Evolutionary conservation across 805 yeast genomes (phyloP).

Genomic region (Ogataea haglerorum): DNA sequence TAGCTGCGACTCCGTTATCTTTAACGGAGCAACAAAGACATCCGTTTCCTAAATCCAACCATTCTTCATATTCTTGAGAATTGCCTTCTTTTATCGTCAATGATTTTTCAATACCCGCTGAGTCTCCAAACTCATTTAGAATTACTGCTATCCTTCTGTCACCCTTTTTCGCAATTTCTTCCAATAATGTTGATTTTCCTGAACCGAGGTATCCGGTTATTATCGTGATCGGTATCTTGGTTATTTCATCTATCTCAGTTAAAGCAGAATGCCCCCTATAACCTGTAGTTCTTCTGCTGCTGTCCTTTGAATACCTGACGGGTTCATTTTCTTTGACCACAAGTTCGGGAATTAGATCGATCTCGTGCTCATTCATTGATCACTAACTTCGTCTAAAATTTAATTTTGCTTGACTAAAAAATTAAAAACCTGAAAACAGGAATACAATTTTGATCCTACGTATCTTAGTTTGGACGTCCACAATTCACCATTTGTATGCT

Average conservation of each 20-base stretch:
- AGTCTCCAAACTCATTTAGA: conserved; percentile 88
- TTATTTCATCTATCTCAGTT: conserved; percentile 20
- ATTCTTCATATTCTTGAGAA: conserved; percentile 68
- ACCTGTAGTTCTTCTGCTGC: background rate
- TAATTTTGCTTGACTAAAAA: too few relatives aligned
- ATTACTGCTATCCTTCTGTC: conserved; percentile 81
- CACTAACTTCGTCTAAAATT: too few relatives aligned
- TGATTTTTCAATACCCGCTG: conserved; percentile 84
- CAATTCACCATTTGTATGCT: too few relatives aligned
- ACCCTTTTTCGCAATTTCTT: conserved; percentile 66
- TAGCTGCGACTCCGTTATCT: conserved; percentile 92
- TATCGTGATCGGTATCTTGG: conserved; percentile 83
- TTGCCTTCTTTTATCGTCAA: conserved; percentile 61
- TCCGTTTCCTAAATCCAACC: conserved; percentile 96
- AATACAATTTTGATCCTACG: too few relatives aligned
- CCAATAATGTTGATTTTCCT: conserved; percentile 86
- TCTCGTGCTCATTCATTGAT: conserved; percentile 2
- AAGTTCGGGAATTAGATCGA: conserved; percentile 28
- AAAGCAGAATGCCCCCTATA: conserved; percentile 19
- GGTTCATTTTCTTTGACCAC: conserved; percentile 24
- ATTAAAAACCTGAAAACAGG: too few relatives aligned
- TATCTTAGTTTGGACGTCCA: too few relatives aligned
- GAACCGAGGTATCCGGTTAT: conserved; percentile 94
- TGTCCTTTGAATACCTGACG: conserved; percentile 23
- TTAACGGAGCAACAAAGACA: conserved; percentile 95